phyloP scores from a whole-genome alignment of 2,329 filamentous ascomycete species.

The Calonectria leucothoes region DNA sequence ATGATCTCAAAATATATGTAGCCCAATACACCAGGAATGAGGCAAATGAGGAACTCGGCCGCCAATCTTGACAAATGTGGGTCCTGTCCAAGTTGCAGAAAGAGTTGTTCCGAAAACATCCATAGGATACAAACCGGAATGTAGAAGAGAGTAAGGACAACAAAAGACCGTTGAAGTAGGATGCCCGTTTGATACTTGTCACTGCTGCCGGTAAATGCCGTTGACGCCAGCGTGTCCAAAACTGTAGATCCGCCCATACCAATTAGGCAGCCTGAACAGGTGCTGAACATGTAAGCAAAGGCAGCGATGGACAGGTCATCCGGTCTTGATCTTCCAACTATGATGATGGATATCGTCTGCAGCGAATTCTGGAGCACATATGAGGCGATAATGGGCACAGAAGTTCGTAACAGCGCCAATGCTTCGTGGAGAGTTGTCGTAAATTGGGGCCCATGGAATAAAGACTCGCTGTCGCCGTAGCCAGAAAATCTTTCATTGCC shows the following conservation, averaged over 20 bases:
- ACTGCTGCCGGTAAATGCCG: neutral
- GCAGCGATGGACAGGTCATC: neutral
- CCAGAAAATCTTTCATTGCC: no score
- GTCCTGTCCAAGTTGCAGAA: neutral
- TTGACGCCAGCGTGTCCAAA: neutral
- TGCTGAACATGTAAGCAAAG: neutral
- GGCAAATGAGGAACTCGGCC: neutral
- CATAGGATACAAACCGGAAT: neutral
- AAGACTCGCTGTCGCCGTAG: no score
- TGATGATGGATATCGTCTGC: neutral
- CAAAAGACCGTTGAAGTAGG: neutral
- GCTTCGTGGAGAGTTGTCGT: no score
- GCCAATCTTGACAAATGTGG: neutral
- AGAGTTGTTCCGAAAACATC: neutral
- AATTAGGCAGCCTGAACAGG: neutral
- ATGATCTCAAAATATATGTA: neutral
- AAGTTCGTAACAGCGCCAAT: no score
- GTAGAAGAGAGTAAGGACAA: neutral
- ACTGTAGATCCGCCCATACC: neutral
- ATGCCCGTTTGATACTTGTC: neutral
- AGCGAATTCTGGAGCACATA: neutral
- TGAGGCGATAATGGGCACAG: no score
- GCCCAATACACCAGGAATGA: neutral
- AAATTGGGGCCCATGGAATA: no score
- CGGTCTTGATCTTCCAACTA: neutral